These are phyloP conservation scores for Aspergillus heteromorphus DNA, from an alignment of 495 filamentous ascomycete species.

Conservation along the genomic window DNA sequence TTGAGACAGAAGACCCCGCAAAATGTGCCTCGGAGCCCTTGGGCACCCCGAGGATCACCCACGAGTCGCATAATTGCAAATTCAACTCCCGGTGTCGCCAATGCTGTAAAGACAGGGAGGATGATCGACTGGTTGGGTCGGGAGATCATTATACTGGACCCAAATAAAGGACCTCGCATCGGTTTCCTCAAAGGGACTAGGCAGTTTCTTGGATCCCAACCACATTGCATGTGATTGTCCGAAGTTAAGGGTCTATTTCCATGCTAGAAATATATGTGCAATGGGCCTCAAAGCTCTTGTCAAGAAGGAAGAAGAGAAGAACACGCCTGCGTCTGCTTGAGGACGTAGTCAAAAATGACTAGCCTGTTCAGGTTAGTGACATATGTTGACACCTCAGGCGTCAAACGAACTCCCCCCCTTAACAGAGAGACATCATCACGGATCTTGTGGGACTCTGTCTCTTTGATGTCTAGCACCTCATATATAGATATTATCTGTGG, in stretches of 20 bases:
- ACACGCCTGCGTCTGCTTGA: no score
- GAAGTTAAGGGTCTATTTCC: neutral
- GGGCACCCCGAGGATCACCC: neutral
- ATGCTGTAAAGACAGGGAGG: neutral
- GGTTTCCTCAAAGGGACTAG: neutral
- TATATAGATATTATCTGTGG: no score
- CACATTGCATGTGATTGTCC: neutral
- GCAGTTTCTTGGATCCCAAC: neutral
- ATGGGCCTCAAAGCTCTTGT: neutral
- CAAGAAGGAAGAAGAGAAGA: no score
- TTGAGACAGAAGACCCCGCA: conserved; percentile 9
- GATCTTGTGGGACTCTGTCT: no score
- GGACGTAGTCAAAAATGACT: no score
- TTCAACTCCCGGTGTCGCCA: neutral
- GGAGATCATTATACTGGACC: neutral
- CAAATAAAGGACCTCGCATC: neutral
- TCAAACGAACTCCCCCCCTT: no score
- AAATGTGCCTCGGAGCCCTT: conserved; percentile 6
- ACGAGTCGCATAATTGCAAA: neutral
- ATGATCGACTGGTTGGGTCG: neutral
- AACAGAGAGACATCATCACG: no score
- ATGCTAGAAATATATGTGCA: no score
- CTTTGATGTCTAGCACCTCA: no score
- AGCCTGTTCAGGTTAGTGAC: no score
- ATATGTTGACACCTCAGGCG: no score